Conservation (phyloP, 2,329 filamentous ascomycete species). For the Penicillium freii region DNA sequence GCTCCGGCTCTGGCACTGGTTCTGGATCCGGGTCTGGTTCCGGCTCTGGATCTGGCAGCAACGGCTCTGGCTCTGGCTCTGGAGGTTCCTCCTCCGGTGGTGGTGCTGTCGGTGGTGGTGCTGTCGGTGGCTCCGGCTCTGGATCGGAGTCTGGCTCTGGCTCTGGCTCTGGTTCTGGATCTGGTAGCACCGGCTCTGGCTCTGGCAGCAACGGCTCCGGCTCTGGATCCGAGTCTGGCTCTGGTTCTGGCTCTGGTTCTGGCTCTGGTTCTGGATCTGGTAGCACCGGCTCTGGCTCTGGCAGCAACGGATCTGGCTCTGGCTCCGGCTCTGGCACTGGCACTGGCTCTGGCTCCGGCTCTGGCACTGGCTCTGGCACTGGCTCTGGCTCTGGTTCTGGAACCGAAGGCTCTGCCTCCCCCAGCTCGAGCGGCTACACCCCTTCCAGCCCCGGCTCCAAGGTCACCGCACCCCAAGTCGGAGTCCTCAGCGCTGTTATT, state of each 20-base stretch:
- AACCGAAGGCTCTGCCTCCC: constrained; percentile 1
- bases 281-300: neutral
- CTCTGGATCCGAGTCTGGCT: neutral
- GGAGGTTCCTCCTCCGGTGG: too few relatives aligned
- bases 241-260: neutral
- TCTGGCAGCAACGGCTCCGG: constrained; percentile 1
- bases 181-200: neutral
- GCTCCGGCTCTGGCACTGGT: neutral
- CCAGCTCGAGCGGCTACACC: constrained; percentile 19
- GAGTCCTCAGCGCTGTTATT: constrained; percentile 3
- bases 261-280: neutral
- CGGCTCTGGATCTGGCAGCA: neutral
- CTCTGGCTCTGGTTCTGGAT: neutral
- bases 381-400: neutral
- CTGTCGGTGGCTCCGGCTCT: too few relatives aligned
- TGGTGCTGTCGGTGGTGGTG: too few relatives aligned
- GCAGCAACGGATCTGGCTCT: neutral
- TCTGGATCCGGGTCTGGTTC: neutral
- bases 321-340: too few relatives aligned
- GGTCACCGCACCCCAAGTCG: constrained; percentile 23
- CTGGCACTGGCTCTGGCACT: neutral
- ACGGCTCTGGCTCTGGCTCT: neutral
- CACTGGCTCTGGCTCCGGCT: neutral
- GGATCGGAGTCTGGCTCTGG: too few relatives aligned
- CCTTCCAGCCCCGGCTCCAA: constrained; percentile 30